Evolutionary conservation across 176 grass and related monocot species (phyloP).

Genomic region (Elaeis guineensis): DNA sequence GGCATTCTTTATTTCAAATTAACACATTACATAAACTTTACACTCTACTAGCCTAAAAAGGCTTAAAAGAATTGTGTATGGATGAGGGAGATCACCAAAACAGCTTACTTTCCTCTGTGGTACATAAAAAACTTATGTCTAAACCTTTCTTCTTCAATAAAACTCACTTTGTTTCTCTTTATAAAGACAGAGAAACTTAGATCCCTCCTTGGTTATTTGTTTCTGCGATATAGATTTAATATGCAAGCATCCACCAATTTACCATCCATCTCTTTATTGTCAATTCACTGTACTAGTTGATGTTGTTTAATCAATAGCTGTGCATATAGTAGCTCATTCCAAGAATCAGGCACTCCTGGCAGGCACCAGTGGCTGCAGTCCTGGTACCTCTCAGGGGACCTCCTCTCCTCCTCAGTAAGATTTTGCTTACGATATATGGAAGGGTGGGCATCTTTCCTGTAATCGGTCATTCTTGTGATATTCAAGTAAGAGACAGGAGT

Average conservation of each 20-base stretch:
- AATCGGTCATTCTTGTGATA: slow-evolving; percentile 89
- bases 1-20: slow-evolving; percentile 34
- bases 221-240: not conserved
- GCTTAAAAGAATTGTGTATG: slow-evolving; percentile 26
- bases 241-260: not conserved
- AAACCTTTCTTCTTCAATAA: slow-evolving; percentile 21
- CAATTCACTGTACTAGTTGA: slow-evolving; percentile 26
- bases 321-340: slow-evolving; percentile 89
- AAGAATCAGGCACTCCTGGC: slow-evolving; percentile 81
- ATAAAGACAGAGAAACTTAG: no score
- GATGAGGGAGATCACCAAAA: slow-evolving; percentile 21
- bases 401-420: slow-evolving; percentile 16
- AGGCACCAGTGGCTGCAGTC: slow-evolving; percentile 99
- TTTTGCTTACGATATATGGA: slow-evolving; percentile 50
- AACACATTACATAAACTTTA: slow-evolving; percentile 38
- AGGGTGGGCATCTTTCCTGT: slow-evolving; percentile 93
- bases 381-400: slow-evolving; percentile 42
- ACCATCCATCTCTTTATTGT: slow-evolving; percentile 24
- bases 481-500: slow-evolving; percentile 65
- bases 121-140: not conserved
- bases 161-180: not conserved
- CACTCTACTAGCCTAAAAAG: slow-evolving; percentile 20
- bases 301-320: slow-evolving; percentile 58
- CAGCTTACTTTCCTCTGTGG: not conserved
- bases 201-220: not conserved